Conservation (phyloP, 116 monocot genomes). For the Phalaenopsis hybrid region DNA sequence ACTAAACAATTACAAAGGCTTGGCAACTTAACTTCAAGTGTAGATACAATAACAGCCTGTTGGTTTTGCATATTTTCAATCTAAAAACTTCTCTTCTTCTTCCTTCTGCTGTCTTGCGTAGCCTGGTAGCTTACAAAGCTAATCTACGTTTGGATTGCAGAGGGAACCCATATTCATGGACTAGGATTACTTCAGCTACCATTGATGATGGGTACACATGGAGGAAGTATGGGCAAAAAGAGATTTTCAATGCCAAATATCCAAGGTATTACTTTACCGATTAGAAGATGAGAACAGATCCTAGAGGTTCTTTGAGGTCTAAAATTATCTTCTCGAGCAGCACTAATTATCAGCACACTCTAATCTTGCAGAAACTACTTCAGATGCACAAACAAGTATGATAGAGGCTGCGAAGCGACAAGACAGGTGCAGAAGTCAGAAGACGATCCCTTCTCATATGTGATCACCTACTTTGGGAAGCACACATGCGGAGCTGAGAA, state of each 20-base stretch:
- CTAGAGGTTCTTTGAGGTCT: neutral
- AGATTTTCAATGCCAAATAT: conserved; percentile 25
- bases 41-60: too few species aligned
- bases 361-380: conserved; percentile 54
- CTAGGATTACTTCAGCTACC: conserved; percentile 9
- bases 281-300: neutral
- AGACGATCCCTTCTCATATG: conserved; percentile 25
- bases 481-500: conserved; percentile 3
- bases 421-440: conserved; percentile 48
- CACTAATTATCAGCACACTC: neutral
- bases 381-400: conserved; percentile 60
- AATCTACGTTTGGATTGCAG: conserved; percentile 14
- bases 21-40: too few species aligned
- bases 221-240: conserved; percentile 74
- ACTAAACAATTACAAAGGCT: too few species aligned
- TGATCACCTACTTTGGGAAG: conserved; percentile 27
- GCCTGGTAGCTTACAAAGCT: neutral
- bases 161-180: conserved; percentile 12
- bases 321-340: neutral
- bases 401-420: conserved; percentile 37
- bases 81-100: neutral
- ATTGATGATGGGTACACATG: conserved; percentile 44
- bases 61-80: too few species aligned
- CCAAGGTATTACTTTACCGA: conserved; percentile 32
- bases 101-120: neutral